Evolutionary conservation across 257 asterid genomes (phyloP), one percentile per base, ranked within the genome.

Genomic region (Solanum paucissectum): DNA sequence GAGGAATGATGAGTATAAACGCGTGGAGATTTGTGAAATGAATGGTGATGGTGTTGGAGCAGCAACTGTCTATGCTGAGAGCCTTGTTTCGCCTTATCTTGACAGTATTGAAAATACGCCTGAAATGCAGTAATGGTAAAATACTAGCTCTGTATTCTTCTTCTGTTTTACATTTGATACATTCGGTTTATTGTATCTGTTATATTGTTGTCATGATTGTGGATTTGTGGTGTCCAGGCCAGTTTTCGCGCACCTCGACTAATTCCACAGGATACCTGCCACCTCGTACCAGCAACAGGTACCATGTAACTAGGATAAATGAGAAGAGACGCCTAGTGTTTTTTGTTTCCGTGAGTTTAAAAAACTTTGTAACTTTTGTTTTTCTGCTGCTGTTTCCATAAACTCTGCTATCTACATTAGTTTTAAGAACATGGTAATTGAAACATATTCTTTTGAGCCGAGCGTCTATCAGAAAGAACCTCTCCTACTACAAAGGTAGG

Each of bases 61-160:
- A 36, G 93, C 90, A 5, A 91, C 89, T 60, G 42, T 77, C 52
- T 94, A 90, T 86, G 68, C 90, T 46, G 94, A 94, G 88, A 93
- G 92, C 86, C 89, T 94, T 11, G 91, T 91, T 89, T 91, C 91
- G 12, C 91, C 92, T 87, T 81, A 29, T 18, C 85, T 49, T 82
- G 85, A 81, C 29, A 29, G 69, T 81, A 2, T 25, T 44, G 64
- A 7, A 27, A 27, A 79, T 79, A 27, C 64, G 4, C 27, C 8
- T 7, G 23, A 44, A 62, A 21, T 75, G 33, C 83, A 75, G 9
- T n/a, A 44, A 32, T 29, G 69, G 68, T 46, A 82, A 82, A 18
- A 18, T 27, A 29, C 11, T 44, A n/a, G 37, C 60, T 4, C n/a
- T 79, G 2, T 29, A 33, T 20, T 74, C 18, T 36, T 20, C 29